Base-by-base conservation (phyloP, 805 yeast genomes). In the Ogataea chonburiensis region DNA sequence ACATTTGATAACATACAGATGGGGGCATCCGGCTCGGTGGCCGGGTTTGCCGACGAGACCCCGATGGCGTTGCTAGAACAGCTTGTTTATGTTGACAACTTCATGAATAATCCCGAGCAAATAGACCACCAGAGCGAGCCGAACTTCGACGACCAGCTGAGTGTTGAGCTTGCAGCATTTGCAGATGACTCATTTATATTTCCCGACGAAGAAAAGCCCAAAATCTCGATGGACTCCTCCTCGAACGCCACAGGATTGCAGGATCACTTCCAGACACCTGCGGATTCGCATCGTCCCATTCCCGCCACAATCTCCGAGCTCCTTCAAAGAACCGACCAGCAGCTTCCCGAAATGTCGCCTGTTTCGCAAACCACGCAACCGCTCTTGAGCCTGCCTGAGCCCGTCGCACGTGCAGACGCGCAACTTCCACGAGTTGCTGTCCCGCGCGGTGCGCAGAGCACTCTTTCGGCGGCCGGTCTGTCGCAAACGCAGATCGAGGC, bases 141-240 rank as follows among this genome's bases (percentile, higher is more conserved):
- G 64, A 63, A 64, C 24, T 63, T 73, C 17, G 79, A 75, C 46
- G 78, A 73, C 43, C 71, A 74, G 34, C 49, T 75, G 17, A 71
- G 77, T 5, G 76, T 75, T 12, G 93, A 84, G 52, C 68, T 84
- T 45, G 84, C 86, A 12, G 89, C 88, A 1, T 84, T 84, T 69
- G 91, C 89, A 0, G 89, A 83, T 50, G 89, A 82, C 41, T 73
- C 86, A 3, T 84, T 84, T 47, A 73, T 84, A 3, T 84, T 84
- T 54, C 87, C 91, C 1, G 93, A 84, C 53, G 93, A 85, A 52
- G 91, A 83, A 22, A 82, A 82, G 53, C 81, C 81, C 1, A 69
- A 63, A 42, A 42, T 45, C 19, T 43, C 45, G 27, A 10, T 34
- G 28, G 49, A 28, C 24, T 42, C 37, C 22, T 28, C 42, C 20